These are phyloP conservation scores for Panaeolus papilionaceus DNA, from an alignment of 768 basidiomycete genomes.

Conservation along the genomic window DNA sequence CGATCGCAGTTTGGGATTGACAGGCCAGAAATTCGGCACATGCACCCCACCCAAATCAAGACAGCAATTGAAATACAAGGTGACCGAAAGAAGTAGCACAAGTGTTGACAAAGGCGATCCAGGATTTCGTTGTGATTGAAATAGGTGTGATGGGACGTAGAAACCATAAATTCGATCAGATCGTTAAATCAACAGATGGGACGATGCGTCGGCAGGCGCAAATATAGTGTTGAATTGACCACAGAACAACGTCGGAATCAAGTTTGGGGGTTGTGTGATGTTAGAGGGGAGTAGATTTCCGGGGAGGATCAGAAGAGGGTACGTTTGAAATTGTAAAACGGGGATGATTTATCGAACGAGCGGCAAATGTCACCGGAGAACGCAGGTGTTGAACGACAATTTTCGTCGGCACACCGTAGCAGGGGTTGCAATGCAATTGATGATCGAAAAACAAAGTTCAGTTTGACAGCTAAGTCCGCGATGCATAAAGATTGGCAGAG, in stretches of 20 bases:
- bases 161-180: neutral
- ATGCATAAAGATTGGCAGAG: neutral
- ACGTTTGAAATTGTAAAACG: slow-evolving; percentile 6
- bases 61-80: neutral
- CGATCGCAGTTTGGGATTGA: slow-evolving; percentile 13
- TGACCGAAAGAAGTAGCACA: slow-evolving; percentile 14
- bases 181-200: neutral
- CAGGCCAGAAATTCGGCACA: slow-evolving; percentile 19
- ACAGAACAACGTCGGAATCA: neutral
- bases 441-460: slow-evolving; percentile 12
- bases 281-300: neutral
- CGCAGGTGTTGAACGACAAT: neutral
- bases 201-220: neutral
- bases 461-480: slow-evolving; percentile 14
- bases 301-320: slow-evolving; percentile 5
- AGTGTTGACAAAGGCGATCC: neutral
- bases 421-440: slow-evolving; percentile 3
- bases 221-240: neutral
- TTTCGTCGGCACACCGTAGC: neutral
- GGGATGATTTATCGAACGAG: neutral
- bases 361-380: slow-evolving; percentile 8
- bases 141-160: neutral
- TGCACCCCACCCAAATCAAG: slow-evolving; percentile 14
- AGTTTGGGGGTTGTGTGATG: neutral
- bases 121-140: slow-evolving; percentile 5